Evolutionary conservation across 2,329 filamentous ascomycete species (phyloP).

Genomic region (Pestalotiopsis sp.): DNA sequence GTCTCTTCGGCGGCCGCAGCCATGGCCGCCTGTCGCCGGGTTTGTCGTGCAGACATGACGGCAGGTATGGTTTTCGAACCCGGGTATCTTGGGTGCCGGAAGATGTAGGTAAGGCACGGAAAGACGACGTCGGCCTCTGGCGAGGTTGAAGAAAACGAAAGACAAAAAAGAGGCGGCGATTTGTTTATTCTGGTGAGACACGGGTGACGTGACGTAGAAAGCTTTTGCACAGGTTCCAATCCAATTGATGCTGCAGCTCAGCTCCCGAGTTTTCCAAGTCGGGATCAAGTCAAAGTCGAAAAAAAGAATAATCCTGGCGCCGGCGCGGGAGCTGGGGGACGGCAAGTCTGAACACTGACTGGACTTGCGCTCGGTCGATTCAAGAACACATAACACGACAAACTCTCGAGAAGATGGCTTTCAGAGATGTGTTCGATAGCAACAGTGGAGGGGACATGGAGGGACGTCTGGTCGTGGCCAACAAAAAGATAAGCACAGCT

Average conservation of each 20-base stretch:
- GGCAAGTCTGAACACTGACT: not conserved
- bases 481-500: slow-evolving; percentile 10
- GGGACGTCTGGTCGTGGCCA: not conserved
- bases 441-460: not conserved
- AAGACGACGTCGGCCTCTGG: not conserved
- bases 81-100: not conserved
- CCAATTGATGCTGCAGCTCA: not conserved
- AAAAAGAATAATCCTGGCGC: not conserved
- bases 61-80: not conserved
- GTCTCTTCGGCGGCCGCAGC: slow-evolving; percentile 21
- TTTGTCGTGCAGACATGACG: slow-evolving; percentile 40
- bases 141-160: not conserved
- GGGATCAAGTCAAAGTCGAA: not conserved
- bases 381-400: not conserved
- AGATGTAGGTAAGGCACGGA: not conserved
- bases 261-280: not conserved
- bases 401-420: not conserved
- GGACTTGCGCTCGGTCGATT: not conserved
- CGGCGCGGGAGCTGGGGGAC: not conserved
- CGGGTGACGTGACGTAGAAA: not conserved
- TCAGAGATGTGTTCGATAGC: not conserved
- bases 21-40: slow-evolving; percentile 38
- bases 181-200: not conserved
- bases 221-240: not conserved
- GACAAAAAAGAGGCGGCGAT: not conserved